A percentile compares a stretch with the other conserved stretches of the same genome.
Conservation (phyloP, 495 filamentous ascomycete species). For the Cairneyella variabilis region DNA sequence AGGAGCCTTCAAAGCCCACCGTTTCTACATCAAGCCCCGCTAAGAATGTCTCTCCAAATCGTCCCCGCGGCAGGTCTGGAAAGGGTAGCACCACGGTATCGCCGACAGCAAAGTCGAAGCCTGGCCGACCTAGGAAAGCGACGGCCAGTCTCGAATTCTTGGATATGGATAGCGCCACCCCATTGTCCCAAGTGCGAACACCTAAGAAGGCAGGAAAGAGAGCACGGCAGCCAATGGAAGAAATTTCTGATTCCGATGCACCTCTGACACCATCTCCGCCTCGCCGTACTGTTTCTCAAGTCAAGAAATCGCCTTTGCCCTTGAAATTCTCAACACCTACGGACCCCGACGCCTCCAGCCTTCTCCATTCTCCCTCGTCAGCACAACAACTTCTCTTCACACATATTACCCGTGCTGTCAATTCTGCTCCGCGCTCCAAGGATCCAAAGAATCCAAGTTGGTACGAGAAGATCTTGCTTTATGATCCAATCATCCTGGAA, state of each 20-base stretch:
- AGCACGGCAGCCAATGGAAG: constrained; percentile 32
- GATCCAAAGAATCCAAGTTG: constrained; percentile 56
- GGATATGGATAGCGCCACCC: constrained; percentile 15
- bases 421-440: constrained; percentile 42
- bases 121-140: constrained; percentile 24
- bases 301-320: constrained; percentile 22
- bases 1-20: neutral
- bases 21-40: constrained; percentile 3
- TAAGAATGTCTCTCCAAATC: constrained; percentile 23
- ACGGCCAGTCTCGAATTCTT: constrained; percentile 5
- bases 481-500: constrained; percentile 87
- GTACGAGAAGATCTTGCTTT: constrained; percentile 91
- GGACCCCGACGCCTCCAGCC: constrained; percentile 20
- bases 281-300: constrained; percentile 14
- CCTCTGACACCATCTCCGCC: constrained; percentile 21
- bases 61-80: constrained; percentile 41
- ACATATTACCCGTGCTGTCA: constrained; percentile 65
- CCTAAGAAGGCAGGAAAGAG: constrained; percentile 22
- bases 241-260: constrained; percentile 63
- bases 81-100: constrained; percentile 27
- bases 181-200: constrained; percentile 19
- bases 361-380: constrained; percentile 24
- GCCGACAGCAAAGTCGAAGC: constrained; percentile 12
- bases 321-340: constrained; percentile 29
- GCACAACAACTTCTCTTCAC: constrained; percentile 46